Evolutionary conservation across 208 protist genomes (phyloP).

Genomic region (Leptomonas seymouri): DNA sequence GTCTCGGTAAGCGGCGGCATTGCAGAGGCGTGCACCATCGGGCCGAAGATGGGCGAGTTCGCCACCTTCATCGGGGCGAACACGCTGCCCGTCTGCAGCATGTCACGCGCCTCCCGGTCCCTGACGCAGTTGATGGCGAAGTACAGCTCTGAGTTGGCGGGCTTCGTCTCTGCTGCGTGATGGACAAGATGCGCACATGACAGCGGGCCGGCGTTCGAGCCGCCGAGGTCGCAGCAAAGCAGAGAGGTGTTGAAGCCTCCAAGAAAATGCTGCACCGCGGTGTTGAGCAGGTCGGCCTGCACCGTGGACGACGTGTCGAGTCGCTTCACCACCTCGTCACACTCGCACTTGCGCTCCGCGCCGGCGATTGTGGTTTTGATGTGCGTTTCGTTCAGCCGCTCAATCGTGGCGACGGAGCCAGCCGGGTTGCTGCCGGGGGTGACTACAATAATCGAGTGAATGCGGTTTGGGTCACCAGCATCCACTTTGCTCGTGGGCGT

Average conservation of each 20-base stretch:
- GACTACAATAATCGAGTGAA: constrained; percentile 38
- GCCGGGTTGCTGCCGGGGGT: constrained; percentile 29
- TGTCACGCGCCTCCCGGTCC: constrained; percentile 33
- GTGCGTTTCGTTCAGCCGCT: constrained; percentile 30
- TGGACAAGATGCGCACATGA: constrained; percentile 32
- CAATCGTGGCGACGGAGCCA: constrained; percentile 4
- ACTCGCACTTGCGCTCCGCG: constrained; percentile 14
- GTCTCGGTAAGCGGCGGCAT: constrained; percentile 29
- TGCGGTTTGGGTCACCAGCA: constrained; percentile 14
- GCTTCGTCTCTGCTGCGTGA: constrained; percentile 23
- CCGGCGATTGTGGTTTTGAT: constrained; percentile 12
- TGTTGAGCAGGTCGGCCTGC: constrained; percentile 26
- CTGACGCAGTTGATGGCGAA: constrained; percentile 35
- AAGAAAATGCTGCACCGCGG: constrained; percentile 31
- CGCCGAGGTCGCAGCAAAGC: constrained; percentile 44
- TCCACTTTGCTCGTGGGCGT: constrained; percentile 12
- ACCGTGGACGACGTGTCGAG: constrained; percentile 24
- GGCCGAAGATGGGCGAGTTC: constrained; percentile 66
- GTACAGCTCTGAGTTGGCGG: constrained; percentile 38
- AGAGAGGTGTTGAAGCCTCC: constrained; percentile 48
- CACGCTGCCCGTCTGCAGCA: constrained; percentile 18
- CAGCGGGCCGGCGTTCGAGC: constrained; percentile 33
- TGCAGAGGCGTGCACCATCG: constrained; percentile 34
- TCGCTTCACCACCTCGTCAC: constrained; percentile 45
- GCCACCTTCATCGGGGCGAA: constrained; percentile 30